phyloP scores from a whole-genome alignment of 2,329 filamentous ascomycete genomes.

The Alternaria dauci region DNA sequence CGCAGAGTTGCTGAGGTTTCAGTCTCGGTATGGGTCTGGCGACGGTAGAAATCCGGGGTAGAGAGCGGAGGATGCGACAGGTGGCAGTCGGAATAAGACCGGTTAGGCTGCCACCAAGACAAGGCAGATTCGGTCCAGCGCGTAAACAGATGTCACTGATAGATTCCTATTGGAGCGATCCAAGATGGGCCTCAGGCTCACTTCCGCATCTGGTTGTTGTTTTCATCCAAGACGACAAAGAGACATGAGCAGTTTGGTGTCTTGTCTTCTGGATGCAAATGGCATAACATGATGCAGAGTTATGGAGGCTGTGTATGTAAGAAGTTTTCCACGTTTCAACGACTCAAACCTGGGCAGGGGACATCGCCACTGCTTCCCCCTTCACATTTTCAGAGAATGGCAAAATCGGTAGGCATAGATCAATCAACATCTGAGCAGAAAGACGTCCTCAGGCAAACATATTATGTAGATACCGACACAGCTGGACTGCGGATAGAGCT shows the following conservation, averaged over 20 bases:
- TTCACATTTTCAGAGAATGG: not conserved
- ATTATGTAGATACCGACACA: not conserved
- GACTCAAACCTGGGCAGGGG: too few relatives aligned
- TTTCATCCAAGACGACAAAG: not conserved
- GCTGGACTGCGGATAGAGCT: not conserved
- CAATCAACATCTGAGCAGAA: too few relatives aligned
- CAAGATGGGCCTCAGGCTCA: not conserved
- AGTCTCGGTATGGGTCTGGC: not conserved
- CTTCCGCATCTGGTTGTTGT: not conserved
- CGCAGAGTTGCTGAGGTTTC: not conserved
- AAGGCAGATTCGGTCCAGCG: slow-evolving; percentile 7
- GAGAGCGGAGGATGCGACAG: slow-evolving; percentile 8
- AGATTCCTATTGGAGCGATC: not conserved
- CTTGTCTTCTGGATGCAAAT: not conserved
- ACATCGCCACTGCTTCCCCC: not conserved
- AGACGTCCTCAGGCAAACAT: not conserved
- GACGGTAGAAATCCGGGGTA: not conserved
- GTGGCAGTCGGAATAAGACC: slow-evolving; percentile 4
- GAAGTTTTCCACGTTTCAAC: not conserved
- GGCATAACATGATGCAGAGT: not conserved
- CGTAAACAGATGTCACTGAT: not conserved
- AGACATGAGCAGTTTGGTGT: not conserved
- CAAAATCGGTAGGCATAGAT: not conserved
- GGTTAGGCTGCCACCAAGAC: slow-evolving; percentile 2
- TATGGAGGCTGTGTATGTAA: not conserved